Evolutionary conservation across 2,329 filamentous ascomycete genomes (phyloP), one percentile per base, ranked within the genome.

Genomic region (Fusarium nanum): DNA sequence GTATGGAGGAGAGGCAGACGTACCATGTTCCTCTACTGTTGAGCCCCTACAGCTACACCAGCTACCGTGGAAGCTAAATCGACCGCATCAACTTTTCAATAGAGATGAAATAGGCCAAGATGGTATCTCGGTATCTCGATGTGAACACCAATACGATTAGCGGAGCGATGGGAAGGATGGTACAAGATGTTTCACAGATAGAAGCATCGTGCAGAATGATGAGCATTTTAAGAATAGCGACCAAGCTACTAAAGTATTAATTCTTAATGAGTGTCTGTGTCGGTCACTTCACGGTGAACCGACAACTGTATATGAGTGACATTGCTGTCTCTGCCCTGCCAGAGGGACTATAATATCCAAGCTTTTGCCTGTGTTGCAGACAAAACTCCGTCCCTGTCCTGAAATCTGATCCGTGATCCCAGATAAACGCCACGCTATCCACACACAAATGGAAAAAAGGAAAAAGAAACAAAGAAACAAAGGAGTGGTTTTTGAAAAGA

Each of bases 21-120:
- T 95, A 92, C 76, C 93, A 96, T 82, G 92, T 96, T 5, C 93
- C 93, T 46, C 80, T 96, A 76, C 77, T 96, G 78, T 78, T 95
- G 81, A 89, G 91, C 69, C 92, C 92, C 30, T 94, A 90, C 81
- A 92, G 91, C 77, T 96, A 93, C 81, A 92, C 91, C 42, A 95
- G 92, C 12, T 96, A 96, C 80, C 84, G 93, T 49, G 93, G 93
- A 18, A 93, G 90, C 78, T 93, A 82, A 83, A 72, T 18, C 30
- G 28, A 25, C 7, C 41, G 18, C 16, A 32, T 13, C 28, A 28
- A 23, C 27, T 41, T 32, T 22, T 16, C 14, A 34, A 14, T 14
- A 13, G 20, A 41, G 20, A 16, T 16, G 20, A 23, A 40, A 41
- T 32, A 34, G 18, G 30, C 23, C 18, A 46, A 23, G 27, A 56